phyloP scores from a whole-genome alignment of 352 stramenopile genomes.

The Phytophthora cactorum region DNA sequence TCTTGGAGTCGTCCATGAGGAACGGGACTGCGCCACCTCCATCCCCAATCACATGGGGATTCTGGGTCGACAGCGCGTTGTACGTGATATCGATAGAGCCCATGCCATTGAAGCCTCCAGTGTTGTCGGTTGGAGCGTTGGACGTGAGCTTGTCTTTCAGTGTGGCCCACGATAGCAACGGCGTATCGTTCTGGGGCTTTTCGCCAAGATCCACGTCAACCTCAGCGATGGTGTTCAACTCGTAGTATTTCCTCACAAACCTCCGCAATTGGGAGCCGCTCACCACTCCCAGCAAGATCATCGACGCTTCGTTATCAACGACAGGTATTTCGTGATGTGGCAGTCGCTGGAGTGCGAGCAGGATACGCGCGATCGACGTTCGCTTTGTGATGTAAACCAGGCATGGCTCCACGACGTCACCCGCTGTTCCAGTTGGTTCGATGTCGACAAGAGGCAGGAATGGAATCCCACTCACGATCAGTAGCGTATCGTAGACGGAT shows the following conservation, averaged over 20 bases:
- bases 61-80: conserved; percentile 53
- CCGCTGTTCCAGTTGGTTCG: conserved; percentile 54
- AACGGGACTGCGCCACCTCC: conserved; percentile 57
- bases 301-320: conserved; percentile 68
- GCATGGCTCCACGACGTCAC: conserved; percentile 75
- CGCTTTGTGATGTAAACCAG: conserved; percentile 79
- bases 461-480: conserved; percentile 76
- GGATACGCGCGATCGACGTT: conserved; percentile 70
- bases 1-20: conserved; percentile 84
- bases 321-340: conserved; percentile 79
- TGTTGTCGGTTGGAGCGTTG: conserved; percentile 34
- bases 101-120: conserved; percentile 69
- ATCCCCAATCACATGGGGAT: conserved; percentile 17
- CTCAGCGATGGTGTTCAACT: conserved; percentile 49
- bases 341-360: conserved; percentile 77
- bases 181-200: conserved; percentile 40
- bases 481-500: conserved; percentile 87
- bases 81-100: conserved; percentile 75
- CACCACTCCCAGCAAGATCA: conserved; percentile 74
- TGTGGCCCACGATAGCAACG: conserved; percentile 64
- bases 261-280: conserved; percentile 60
- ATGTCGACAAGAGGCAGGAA: conserved; percentile 88
- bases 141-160: conserved; percentile 61
- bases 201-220: conserved; percentile 82
- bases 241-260: conserved; percentile 71